phyloP scores from a whole-genome alignment of 768 basidiomycete species.

The Trichaptum fuscoviolaceum region DNA sequence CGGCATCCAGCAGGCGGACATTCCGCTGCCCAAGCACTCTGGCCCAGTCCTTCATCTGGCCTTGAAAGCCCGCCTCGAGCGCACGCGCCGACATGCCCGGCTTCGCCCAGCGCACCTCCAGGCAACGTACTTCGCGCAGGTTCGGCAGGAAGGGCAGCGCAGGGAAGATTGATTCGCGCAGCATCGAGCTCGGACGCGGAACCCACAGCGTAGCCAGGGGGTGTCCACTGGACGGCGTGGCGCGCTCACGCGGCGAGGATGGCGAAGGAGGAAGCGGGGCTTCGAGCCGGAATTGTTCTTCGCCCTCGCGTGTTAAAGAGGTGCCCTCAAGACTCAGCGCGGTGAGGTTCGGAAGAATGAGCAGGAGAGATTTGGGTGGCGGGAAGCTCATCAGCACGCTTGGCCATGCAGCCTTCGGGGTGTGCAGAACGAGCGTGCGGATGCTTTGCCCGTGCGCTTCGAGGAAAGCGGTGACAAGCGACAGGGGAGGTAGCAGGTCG shows the following conservation, averaged over 20 bases:
- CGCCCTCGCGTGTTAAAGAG: neutral
- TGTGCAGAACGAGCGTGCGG: conserved; percentile 58
- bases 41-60: conserved; percentile 74
- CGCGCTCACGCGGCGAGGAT: conserved; percentile 71
- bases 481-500: conserved; percentile 53
- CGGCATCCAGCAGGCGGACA: conserved; percentile 62
- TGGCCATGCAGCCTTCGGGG: conserved; percentile 47
- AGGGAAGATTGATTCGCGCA: conserved; percentile 50
- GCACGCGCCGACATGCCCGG: conserved; percentile 61
- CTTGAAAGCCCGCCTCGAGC: conserved; percentile 71
- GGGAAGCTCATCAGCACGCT: conserved; percentile 18
- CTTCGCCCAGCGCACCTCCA: conserved; percentile 71
- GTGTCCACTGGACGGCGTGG: conserved; percentile 55
- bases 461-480: conserved; percentile 57
- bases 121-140: conserved; percentile 50
- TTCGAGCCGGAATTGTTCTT: neutral
- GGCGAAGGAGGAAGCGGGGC: conserved; percentile 38
- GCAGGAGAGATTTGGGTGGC: conserved; percentile 20
- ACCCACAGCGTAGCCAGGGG: conserved; percentile 64
- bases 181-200: conserved; percentile 62
- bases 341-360: conserved; percentile 48
- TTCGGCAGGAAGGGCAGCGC: conserved; percentile 52
- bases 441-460: conserved; percentile 51
- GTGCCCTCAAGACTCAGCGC: neutral
- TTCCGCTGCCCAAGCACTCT: conserved; percentile 51